Evolutionary conservation across 164 flowering plant genomes (phyloP), one percentile per base, ranked within the genome.

Genomic region (Sedum album): DNA sequence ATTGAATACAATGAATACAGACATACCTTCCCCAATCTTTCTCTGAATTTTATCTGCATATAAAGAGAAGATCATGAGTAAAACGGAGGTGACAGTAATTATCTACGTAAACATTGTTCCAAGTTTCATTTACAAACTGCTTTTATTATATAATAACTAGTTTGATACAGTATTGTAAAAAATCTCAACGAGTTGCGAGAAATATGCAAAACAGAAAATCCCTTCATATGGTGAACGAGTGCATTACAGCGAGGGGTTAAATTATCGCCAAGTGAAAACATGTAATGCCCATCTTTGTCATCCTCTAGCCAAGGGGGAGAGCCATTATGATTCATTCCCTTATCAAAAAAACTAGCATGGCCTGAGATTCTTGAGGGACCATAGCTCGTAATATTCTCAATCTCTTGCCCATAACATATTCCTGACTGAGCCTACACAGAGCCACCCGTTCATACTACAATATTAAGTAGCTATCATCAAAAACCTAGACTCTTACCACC

Each of bases 261-360:
- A 77, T 82, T 79, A 60, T 82, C 82, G 75, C 84, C 82, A 71
- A 79, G 75, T 35, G 75, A 79, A 76, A 82, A 79, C 73, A 78
- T 68, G 78, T 76, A 82, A 80, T 79, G 85, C 41, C 83, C 85
- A 73, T 82, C 83, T 80, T 82, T 79, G 81, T 79, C 85, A 71
- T 82, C 83, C 35, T 79, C 73, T 44, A 78, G 79, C 85, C 79
- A 78, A 65, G 78, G 81, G 60, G 84, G 84, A 67, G 84, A 79
- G 69, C 83, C 82, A 31, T 78, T 83, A 72, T 69, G 77, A 81
- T 75, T 69, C 70, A 76, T 49, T 75, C 77, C 82, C 65, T 74
- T 79, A 31, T 67, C 68, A 74, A 71, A 78, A 48, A 78, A 64
- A 76, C 70, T 74, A 70, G 80, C 69, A 71, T 78, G 78, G 70